Conservation (phyloP, 2,329 filamentous ascomycete genomes). For the Ceratocystis colombiana region DNA sequence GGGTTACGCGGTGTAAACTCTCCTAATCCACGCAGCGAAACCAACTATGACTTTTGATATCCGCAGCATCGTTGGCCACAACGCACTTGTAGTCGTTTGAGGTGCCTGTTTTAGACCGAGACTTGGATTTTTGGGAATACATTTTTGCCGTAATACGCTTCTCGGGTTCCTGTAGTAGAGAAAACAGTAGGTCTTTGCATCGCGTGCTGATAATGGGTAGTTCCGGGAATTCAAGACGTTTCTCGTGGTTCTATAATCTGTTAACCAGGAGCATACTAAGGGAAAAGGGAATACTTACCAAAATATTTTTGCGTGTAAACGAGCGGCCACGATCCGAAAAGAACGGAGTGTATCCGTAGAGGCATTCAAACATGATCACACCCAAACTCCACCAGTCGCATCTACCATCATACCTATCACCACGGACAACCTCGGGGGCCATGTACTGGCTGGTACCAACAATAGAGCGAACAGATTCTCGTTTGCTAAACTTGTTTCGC, state of each 20-base stretch:
- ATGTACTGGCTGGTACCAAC: conserved; percentile 97
- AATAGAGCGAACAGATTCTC: conserved; percentile 68
- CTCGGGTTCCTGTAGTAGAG: conserved; percentile 64
- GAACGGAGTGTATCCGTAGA: conserved; percentile 88
- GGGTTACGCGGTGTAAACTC: conserved; percentile 55
- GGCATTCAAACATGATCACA: conserved; percentile 86
- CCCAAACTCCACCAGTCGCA: conserved; percentile 98
- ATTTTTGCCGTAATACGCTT: conserved; percentile 63
- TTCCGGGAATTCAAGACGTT: conserved; percentile 60
- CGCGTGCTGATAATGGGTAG: conserved; percentile 55
- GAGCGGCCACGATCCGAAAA: conserved; percentile 66
- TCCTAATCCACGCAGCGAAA: conserved; percentile 74
- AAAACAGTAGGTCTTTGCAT: conserved; percentile 67
- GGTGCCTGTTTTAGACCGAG: conserved; percentile 25
- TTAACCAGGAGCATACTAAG: conserved; percentile 2
- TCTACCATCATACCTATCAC: conserved; percentile 75
- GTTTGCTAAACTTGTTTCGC: conserved; percentile 58
- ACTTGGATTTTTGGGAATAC: conserved; percentile 52
- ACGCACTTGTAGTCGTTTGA: conserved; percentile 39
- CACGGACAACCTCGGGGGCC: conserved; percentile 84
- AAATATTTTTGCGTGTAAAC: conserved; percentile 75
- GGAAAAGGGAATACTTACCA: conserved; percentile 42
- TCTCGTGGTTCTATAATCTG: conserved; percentile 52
- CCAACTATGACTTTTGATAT: conserved; percentile 83
- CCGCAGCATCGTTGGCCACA: conserved; percentile 71